phyloP scores from a whole-genome alignment of 495 filamentous ascomycete genomes.

The Paragyromitra xinjiangensis region DNA sequence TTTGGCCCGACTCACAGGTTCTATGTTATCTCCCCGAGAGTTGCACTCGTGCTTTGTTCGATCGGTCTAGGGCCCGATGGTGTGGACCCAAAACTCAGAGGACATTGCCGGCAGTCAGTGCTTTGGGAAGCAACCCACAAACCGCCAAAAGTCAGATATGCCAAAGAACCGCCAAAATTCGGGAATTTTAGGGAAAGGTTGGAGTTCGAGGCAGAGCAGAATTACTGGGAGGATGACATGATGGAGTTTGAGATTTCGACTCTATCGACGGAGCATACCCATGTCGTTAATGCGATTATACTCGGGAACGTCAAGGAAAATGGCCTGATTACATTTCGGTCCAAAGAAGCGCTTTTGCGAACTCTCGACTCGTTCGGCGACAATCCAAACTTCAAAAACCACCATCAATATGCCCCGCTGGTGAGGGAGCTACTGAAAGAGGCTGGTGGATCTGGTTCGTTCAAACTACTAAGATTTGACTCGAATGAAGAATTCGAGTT shows the following conservation, averaged over 20 bases:
- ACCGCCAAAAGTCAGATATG: constrained; percentile 27
- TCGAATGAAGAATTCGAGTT: constrained; percentile 20
- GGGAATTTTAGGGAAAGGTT: neutral
- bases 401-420: constrained; percentile 18
- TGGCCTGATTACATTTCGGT: constrained; percentile 32
- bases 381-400: constrained; percentile 23
- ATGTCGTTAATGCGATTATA: constrained; percentile 39
- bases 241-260: constrained; percentile 43
- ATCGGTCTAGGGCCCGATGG: constrained; percentile 18
- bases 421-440: neutral
- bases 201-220: constrained; percentile 24
- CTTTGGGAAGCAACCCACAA: constrained; percentile 23
- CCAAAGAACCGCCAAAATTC: constrained; percentile 2
- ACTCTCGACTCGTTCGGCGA: constrained; percentile 32
- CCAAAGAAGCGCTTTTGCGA: constrained; percentile 17
- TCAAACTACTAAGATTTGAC: constrained; percentile 1
- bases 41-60: constrained; percentile 39
- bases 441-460: neutral
- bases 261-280: constrained; percentile 30
- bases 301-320: constrained; percentile 26
- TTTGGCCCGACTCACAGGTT: constrained; percentile 40
- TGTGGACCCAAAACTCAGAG: neutral
- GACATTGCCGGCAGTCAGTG: constrained; percentile 17
- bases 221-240: constrained; percentile 18
- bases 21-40: constrained; percentile 35